Evolutionary conservation across 2,329 filamentous ascomycete genomes (phyloP), one percentile per base, ranked within the genome.

Genomic region (Dactylellina drechsleri): DNA sequence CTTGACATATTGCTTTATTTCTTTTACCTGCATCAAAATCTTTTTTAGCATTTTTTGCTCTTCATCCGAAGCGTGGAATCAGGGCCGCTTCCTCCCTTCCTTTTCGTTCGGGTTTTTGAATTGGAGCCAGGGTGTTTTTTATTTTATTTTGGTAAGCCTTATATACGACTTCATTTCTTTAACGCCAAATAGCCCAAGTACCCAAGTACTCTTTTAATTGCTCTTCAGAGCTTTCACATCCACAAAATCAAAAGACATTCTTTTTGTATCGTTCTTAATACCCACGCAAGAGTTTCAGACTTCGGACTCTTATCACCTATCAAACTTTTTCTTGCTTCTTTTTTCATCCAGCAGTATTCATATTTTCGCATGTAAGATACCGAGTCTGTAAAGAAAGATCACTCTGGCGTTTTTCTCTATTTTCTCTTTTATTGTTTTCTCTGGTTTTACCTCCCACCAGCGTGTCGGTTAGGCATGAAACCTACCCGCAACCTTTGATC

Each of bases 101-200:
- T 47, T 47, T 8, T 47, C 43, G 7, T 12, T 36, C 31, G 31
- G 31, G 26, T 47, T 36, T 36, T 36, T 47, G 6, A n/a, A 50
- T 59, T 59, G 70, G 70, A 74, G 70, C 70, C 45, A 62, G 52
- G 70, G 70, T 66, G 70, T 74, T 58, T 57, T 72, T 59, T 43
- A 47, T 66, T 50, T 66, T 52, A 41, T 18, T 58, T 45, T 26
- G 54, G n/a, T 36, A 36, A 10, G 31, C 31, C 31, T 36, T 36
- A 36, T 36, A 7, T 36, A 36, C 31, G 31, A 36, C 10, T 36
- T 36, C 31, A 8, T 10, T 36, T 36, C 31, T 36, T 36, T 36
- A 7, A 36, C 31, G 31, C 6, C 31, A 36, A 28, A 36, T 36
- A 36, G 10, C 31, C 2, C 31, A 36, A 36, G 5, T 8, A 36